Conservation (phyloP, 768 basidiomycete species). For the Leccinum boreale region DNA sequence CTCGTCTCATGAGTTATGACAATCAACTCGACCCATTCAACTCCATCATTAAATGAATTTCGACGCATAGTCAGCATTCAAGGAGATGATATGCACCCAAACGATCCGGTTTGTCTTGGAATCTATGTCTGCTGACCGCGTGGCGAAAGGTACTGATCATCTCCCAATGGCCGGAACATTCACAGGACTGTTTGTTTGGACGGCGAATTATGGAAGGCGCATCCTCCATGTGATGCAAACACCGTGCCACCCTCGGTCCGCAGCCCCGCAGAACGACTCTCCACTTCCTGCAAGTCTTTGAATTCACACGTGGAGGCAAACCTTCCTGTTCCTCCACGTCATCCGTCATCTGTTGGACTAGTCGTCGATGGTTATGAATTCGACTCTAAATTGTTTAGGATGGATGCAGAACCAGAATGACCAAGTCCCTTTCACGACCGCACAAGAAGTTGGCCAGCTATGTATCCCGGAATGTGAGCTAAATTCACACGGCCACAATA, state of each 20-base stretch:
- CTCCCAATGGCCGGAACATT: background rate
- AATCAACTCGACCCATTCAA: background rate
- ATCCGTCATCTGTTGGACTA: background rate
- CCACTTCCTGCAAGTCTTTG: background rate
- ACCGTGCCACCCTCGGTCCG: slow-evolving; percentile 2
- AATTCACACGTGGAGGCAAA: background rate
- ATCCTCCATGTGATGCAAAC: background rate
- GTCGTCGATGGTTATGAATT: slow-evolving; percentile 3
- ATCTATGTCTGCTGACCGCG: background rate
- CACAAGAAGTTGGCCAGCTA: slow-evolving; percentile 16
- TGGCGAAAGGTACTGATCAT: background rate
- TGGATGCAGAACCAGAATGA: slow-evolving; percentile 10
- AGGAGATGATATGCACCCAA: background rate
- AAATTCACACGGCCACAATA: background rate
- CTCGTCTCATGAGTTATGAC: background rate
- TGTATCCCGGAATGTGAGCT: slow-evolving; percentile 18
- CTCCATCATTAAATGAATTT: background rate
- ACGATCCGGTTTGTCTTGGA: background rate
- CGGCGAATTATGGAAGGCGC: slow-evolving; percentile 2
- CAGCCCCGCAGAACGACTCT: slow-evolving; percentile 1
- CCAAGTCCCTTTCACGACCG: slow-evolving; percentile 16
- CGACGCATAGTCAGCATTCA: background rate
- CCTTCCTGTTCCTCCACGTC: background rate
- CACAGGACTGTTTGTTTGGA: background rate
- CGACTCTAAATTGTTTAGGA: slow-evolving; percentile 7